These are phyloP conservation scores for Fusarium mundagurra DNA, from an alignment of 2,329 filamentous ascomycete species.

Conservation along the genomic window DNA sequence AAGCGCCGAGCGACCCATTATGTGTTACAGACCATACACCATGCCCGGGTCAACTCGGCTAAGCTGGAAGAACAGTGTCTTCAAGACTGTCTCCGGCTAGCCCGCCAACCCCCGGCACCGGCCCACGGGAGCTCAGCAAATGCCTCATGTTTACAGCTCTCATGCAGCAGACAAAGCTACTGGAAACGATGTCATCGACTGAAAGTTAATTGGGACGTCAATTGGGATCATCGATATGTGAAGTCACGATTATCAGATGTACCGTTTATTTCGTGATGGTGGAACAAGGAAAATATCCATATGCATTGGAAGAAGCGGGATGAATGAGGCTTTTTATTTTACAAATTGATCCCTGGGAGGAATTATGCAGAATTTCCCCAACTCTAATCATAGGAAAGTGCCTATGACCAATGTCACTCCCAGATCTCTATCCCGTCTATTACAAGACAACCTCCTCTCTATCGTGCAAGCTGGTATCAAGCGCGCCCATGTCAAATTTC, in stretches of 20 bases:
- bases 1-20: constrained; percentile 24
- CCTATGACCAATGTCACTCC: constrained; percentile 47
- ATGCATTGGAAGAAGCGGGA: constrained; percentile 49
- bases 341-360: constrained; percentile 51
- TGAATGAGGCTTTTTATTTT: constrained; percentile 57
- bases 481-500: constrained; percentile 40
- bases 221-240: background rate
- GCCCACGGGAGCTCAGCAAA: constrained; percentile 46
- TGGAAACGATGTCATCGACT: constrained; percentile 28
- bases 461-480: constrained; percentile 47
- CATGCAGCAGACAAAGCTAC: constrained; percentile 11
- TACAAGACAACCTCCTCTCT: constrained; percentile 51
- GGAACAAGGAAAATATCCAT: constrained; percentile 46
- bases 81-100: constrained; percentile 38
- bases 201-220: constrained; percentile 35
- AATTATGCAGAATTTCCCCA: constrained; percentile 48
- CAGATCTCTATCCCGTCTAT: constrained; percentile 55
- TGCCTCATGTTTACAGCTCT: constrained; percentile 39
- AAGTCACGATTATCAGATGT: constrained; percentile 8
- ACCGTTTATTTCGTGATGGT: background rate
- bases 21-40: constrained; percentile 2
- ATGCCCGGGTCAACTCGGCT: constrained; percentile 42
- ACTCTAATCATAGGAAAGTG: constrained; percentile 49
- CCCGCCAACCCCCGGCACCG: constrained; percentile 42
- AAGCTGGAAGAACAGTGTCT: constrained; percentile 40